A percentile compares a stretch with the other conserved stretches of the same genome.
Conservation (phyloP, 78 protist genomes). For the Protostelium mycophagum region DNA sequence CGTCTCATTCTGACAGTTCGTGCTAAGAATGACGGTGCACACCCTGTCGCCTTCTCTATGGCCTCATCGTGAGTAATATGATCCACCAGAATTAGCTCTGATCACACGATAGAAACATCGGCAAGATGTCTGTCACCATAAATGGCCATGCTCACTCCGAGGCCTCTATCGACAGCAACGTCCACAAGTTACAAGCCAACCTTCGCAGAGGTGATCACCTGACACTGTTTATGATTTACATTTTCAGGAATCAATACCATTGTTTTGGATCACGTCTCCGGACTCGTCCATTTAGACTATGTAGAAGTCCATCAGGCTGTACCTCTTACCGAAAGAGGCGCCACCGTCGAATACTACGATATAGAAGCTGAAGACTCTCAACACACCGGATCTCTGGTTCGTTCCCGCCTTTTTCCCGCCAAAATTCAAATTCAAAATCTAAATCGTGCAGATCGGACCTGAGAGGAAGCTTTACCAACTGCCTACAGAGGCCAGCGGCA, state of each 20-base stretch:
- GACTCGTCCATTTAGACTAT: background rate
- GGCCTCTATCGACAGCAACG: background rate
- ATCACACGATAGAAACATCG: background rate
- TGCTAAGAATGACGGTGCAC: background rate
- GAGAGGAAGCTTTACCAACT: background rate
- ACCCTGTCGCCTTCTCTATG: background rate
- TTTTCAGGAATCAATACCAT: background rate
- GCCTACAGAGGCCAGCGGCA: background rate
- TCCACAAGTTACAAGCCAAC: background rate
- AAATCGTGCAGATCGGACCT: background rate
- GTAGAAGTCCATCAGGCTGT: background rate
- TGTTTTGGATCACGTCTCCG: background rate
- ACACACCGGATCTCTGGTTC: background rate
- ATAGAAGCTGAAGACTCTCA: background rate
- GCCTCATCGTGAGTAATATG: background rate
- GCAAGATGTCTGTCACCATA: background rate
- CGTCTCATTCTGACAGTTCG: background rate
- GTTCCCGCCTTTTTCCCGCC: no score
- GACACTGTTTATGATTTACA: background rate
- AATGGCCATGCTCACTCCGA: background rate
- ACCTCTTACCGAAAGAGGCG: background rate
- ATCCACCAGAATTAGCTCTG: background rate
- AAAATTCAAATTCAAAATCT: background rate
- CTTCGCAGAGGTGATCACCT: background rate
- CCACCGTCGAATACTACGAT: background rate